Evolutionary conservation across 352 stramenopile genomes (phyloP).

Genomic region (Phytophthora multivora): DNA sequence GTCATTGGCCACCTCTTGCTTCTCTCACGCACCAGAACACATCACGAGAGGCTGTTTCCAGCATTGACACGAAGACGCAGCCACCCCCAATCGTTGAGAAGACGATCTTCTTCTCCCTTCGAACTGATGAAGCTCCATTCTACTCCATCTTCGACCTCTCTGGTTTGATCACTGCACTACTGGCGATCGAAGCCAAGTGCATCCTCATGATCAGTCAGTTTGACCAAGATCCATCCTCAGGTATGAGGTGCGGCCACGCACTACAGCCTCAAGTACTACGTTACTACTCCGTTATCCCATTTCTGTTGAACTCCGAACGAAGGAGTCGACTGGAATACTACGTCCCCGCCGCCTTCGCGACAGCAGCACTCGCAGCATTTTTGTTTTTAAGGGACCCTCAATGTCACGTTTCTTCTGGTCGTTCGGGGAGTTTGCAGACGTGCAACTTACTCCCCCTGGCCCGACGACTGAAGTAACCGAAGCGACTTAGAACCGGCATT

Average conservation of each 20-base stretch:
- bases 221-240: slow-evolving; percentile 16
- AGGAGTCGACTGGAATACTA: slow-evolving; percentile 19
- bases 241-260: slow-evolving; percentile 2
- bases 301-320: slow-evolving; percentile 21
- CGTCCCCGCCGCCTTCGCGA: slow-evolving; percentile 9
- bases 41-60: slow-evolving; percentile 18
- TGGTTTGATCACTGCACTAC: slow-evolving; percentile 17
- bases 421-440: slow-evolving; percentile 28
- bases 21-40: slow-evolving; percentile 31
- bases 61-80: slow-evolving; percentile 25
- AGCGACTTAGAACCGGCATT: slow-evolving; percentile 18
- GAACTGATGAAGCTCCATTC: slow-evolving; percentile 11
- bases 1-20: slow-evolving; percentile 15
- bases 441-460: slow-evolving; percentile 25
- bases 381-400: background rate
- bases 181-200: slow-evolving; percentile 26
- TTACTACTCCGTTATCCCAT: slow-evolving; percentile 6
- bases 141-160: slow-evolving; percentile 11
- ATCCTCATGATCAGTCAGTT: slow-evolving; percentile 15
- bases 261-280: background rate
- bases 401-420: slow-evolving; percentile 21
- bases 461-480: slow-evolving; percentile 20
- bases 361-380: slow-evolving; percentile 9
- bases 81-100: slow-evolving; percentile 18
- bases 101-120: slow-evolving; percentile 18